A percentile compares a stretch with the other conserved stretches of the same genome.
Evolutionary conservation across 2,329 filamentous ascomycete genomes (phyloP).

Genomic region (Penicillium sp.): DNA sequence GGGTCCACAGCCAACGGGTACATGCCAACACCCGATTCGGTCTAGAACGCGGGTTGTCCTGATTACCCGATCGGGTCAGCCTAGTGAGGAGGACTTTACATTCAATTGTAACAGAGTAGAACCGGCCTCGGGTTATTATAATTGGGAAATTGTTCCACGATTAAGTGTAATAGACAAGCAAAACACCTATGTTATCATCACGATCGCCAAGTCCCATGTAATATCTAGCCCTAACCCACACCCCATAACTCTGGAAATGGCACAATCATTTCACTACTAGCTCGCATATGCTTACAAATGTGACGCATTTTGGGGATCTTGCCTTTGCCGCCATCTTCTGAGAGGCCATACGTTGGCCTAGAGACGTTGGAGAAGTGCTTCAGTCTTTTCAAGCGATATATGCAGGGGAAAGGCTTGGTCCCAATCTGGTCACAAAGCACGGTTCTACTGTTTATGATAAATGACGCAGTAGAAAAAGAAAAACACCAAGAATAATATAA

Average conservation of each 20-base stretch:
- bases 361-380: not conserved
- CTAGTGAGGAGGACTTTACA: not conserved
- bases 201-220: not conserved
- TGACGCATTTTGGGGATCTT: not conserved
- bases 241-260: not conserved
- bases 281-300: not conserved
- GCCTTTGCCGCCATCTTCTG: not conserved
- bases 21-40: too few relatives aligned
- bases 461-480: not conserved
- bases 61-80: not conserved
- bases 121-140: not conserved
- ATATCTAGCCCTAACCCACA: not conserved
- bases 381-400: not conserved
- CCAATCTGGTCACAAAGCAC: not conserved
- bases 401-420: not conserved
- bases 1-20: too few relatives aligned
- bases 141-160: not conserved
- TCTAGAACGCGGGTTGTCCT: too few relatives aligned
- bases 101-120: not conserved
- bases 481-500: not conserved
- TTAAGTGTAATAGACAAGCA: not conserved
- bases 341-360: not conserved
- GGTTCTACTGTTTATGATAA: not conserved
- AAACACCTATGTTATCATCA: not conserved
- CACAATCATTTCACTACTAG: not conserved